These are phyloP conservation scores for Tanacetum coccineum DNA, from an alignment of 129 eudicot genomes.

Conservation along the genomic window DNA sequence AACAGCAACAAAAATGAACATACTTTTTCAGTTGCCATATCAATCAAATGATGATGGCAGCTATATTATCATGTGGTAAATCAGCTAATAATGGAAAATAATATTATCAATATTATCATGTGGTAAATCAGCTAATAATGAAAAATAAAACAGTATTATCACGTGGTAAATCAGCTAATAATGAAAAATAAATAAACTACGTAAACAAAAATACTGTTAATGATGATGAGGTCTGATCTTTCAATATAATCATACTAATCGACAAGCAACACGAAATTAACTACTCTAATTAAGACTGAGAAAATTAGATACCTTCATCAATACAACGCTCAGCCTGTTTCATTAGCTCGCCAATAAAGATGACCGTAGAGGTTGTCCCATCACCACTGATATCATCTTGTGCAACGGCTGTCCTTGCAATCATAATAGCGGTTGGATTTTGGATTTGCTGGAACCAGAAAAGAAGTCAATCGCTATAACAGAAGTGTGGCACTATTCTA, in stretches of 20 bases:
- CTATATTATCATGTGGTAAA: not conserved
- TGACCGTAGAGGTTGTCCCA: constrained; percentile 94
- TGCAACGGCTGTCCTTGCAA: constrained; percentile 99
- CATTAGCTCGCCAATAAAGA: constrained; percentile 98
- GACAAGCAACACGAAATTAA: not conserved
- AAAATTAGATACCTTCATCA: constrained; percentile 66
- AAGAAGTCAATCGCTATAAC: not conserved
- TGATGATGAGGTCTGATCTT: not conserved
- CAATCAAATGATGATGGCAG: not conserved
- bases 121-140: not conserved
- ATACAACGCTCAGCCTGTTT: constrained; percentile 91
- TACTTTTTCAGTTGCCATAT: not conserved
- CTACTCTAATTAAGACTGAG: not conserved
- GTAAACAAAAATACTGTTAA: not conserved
- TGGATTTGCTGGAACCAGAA: constrained; percentile 74
- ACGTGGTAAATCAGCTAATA: not conserved
- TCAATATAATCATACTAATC: not conserved
- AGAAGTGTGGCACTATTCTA: not conserved
- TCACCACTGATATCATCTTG: constrained; percentile 98
- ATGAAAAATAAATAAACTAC: not conserved
- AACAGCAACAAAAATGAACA: constrained; percentile 12
- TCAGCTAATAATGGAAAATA: not conserved
- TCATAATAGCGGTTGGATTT: constrained; percentile 96
- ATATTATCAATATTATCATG: too few relatives aligned
- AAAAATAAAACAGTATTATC: not conserved